Evolutionary conservation across 306 rosid genomes (phyloP).

Genomic region (Alnus glutinosa): DNA sequence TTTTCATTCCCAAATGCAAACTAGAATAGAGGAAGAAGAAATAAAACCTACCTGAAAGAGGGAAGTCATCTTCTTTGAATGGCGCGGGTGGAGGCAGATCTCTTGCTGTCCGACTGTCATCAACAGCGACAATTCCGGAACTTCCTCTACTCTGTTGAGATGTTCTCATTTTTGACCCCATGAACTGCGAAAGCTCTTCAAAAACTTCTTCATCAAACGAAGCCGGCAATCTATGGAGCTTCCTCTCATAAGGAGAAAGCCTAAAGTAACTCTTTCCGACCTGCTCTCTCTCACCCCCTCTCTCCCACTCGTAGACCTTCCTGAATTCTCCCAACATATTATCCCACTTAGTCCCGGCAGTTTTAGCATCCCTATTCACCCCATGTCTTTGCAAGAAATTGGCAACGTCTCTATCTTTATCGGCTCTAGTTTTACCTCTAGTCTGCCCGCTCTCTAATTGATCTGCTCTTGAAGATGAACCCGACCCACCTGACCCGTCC

Average conservation of each 20-base stretch:
- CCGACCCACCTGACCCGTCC: conserved; percentile 41
- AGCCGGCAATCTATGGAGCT: conserved; percentile 87
- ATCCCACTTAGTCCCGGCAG: conserved; percentile 97
- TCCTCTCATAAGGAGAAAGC: conserved; percentile 94
- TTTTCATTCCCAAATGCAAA: too few relatives aligned
- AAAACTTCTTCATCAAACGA: conserved; percentile 96
- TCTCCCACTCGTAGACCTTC: conserved; percentile 95
- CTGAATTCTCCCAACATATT: conserved; percentile 96
- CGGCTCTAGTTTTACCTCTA: conserved; percentile 85
- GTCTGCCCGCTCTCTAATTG: conserved; percentile 34
- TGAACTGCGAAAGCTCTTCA: conserved; percentile 87
- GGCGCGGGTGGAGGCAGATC: conserved; percentile 59
- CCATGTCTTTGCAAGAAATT: conserved; percentile 76
- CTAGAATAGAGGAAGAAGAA: too few relatives aligned
- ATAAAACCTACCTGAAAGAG: conserved; percentile 44
- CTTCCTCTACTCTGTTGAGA: conserved; percentile 45
- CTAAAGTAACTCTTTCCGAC: conserved; percentile 90
- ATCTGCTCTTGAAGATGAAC: conserved; percentile 44
- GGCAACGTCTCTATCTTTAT: conserved; percentile 87
- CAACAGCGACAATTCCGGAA: conserved; percentile 40
- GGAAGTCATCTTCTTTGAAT: conserved; percentile 61
- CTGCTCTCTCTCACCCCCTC: conserved; percentile 83
- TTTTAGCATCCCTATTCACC: conserved; percentile 74
- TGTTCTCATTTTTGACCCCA: conserved; percentile 81
- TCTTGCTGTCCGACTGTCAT: conserved; percentile 43